Evolutionary conservation across 768 basidiomycete species (phyloP).

Genomic region (Rhodotorula toruloides): DNA sequence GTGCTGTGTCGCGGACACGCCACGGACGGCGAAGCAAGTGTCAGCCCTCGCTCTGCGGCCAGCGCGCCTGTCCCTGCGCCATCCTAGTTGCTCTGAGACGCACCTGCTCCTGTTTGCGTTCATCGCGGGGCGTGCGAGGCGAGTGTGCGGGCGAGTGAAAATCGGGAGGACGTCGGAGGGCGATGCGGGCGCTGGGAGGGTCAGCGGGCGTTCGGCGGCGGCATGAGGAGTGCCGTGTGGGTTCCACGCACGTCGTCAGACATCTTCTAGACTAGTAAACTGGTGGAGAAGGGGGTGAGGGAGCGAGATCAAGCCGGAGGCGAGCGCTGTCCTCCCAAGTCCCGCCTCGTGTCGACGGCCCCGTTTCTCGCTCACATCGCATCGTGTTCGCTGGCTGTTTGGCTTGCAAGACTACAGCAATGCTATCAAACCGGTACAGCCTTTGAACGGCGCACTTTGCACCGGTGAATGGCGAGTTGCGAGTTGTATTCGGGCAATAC

Average conservation of each 20-base stretch:
- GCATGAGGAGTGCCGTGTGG: too few relatives aligned
- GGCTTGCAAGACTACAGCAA: background rate
- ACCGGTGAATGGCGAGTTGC: too few relatives aligned
- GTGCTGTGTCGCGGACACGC: conserved; percentile 24
- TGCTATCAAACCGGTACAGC: too few relatives aligned
- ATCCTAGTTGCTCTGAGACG: too few relatives aligned
- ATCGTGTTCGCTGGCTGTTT: too few relatives aligned
- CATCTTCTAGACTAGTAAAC: background rate
- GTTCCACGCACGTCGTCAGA: conserved; percentile 3
- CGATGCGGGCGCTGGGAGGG: too few relatives aligned
- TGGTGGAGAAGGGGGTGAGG: background rate
- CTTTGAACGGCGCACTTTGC: too few relatives aligned
- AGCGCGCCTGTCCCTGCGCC: too few relatives aligned
- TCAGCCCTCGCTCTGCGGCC: background rate
- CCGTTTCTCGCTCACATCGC: too few relatives aligned
- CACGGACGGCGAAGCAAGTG: background rate
- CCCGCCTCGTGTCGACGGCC: too few relatives aligned
- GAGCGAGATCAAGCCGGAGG: background rate
- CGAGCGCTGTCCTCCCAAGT: background rate
- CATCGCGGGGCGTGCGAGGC: background rate
- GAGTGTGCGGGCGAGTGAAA: background rate
- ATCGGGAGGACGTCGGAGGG: too few relatives aligned
- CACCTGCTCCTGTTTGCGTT: conserved; percentile 3
- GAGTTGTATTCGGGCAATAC: too few relatives aligned
- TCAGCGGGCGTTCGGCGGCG: conserved; percentile 2